Evolutionary conservation across 1,139 yeast genomes (phyloP).

Genomic region (Debaryomycetaceae sp.): DNA sequence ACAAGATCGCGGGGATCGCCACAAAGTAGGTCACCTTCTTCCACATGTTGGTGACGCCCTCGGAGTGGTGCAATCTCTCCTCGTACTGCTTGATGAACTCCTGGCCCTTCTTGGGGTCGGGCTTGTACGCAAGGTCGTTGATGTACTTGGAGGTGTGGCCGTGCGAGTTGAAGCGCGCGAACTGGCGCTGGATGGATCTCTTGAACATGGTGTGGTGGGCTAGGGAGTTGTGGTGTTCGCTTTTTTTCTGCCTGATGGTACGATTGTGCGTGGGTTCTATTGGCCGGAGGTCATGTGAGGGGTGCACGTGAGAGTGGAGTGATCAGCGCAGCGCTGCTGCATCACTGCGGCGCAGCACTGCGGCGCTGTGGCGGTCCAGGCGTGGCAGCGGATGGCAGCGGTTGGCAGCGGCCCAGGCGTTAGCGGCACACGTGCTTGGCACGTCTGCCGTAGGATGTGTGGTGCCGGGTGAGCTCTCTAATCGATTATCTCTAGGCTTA

Average conservation of each 20-base stretch:
- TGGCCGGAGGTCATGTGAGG: constrained; percentile 2
- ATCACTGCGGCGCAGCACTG: no score
- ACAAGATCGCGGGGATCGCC: constrained; percentile 76
- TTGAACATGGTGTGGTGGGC: constrained; percentile 26
- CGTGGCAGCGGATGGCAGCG: no score
- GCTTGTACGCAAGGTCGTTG: constrained; percentile 38
- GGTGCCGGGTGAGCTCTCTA: no score
- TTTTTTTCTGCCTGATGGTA: constrained; percentile 2
- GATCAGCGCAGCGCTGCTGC: no score
- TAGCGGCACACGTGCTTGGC: no score
- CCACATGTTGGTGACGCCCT: constrained; percentile 75
- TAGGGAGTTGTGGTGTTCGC: constrained; percentile 1
- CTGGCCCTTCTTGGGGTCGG: constrained; percentile 39
- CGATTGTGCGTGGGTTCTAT: constrained; percentile 3
- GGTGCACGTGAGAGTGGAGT: constrained; percentile 1
- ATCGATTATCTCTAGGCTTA: no score
- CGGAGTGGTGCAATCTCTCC: constrained; percentile 76
- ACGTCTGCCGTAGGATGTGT: no score
- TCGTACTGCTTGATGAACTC: constrained; percentile 38
- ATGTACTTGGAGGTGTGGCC: constrained; percentile 38
- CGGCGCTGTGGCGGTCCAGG: no score
- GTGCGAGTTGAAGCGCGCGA: constrained; percentile 40
- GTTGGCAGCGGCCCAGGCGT: no score
- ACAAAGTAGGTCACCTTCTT: constrained; percentile 73
- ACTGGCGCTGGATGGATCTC: constrained; percentile 34